Evolutionary conservation across 768 basidiomycete genomes (phyloP), one percentile per base, ranked within the genome.

Genomic region (Omphalotus guepiniiformis): DNA sequence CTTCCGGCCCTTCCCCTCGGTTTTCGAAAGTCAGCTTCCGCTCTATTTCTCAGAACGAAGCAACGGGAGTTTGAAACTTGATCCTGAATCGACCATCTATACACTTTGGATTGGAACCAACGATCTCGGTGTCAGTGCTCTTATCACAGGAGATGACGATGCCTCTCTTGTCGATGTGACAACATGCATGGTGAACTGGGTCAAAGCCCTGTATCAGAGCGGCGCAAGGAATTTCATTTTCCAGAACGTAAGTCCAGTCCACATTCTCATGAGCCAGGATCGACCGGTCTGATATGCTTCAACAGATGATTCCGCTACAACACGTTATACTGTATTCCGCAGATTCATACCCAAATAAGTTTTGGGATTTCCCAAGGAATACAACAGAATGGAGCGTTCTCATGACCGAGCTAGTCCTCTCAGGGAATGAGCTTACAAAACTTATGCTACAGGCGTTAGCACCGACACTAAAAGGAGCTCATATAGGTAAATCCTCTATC

Each of bases 151-250:
- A 1, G 65, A 66, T 16, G 68, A 22, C 15, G 28, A 62, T 47
- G 78, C 79, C 13, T 82, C 78, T 1, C 59, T 85, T 44, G 80
- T 83, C 7, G 70, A 83, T 39, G 79, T 80, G 0, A 70, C 75
- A 16, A 57, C 57, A 15, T 85, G 84, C 55, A 78, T 77, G 58
- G 64, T 85, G 3, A 74, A 80, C 39, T 83, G 79, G 74, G 68
- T 85, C 23, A 76, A 71, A 51, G 65, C 65, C 1, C 55, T 85
- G 30, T 82, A 84, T 55, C 57, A 72, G 9, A 71, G 62, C 40
- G 83, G 84, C 4, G 83, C 80, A 3, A 69, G 82, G 37, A 82
- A 85, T 55, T 83, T 85, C 56, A 59, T 85, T 41, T 80, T 85
- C 67, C 80, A 83, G 52, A 85, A 83, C 53, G 83, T 82, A 50